Conservation (phyloP, 139 green algal genomes). For the Mychonastes homosphaera region DNA sequence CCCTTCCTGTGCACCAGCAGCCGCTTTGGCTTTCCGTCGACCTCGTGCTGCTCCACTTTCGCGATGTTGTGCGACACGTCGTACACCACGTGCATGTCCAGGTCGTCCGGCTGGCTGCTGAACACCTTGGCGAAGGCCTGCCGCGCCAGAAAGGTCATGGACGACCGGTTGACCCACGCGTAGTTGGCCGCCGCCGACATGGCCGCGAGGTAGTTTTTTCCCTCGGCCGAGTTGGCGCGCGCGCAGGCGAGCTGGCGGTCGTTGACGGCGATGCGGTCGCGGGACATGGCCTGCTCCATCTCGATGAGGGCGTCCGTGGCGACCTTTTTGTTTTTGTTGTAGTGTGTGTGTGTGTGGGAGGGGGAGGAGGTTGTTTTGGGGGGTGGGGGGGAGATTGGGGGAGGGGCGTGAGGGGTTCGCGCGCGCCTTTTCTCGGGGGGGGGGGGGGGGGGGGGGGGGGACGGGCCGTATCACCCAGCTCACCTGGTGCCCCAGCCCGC, state of each 20-base stretch:
- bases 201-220: constrained; percentile 72
- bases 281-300: constrained; percentile 76
- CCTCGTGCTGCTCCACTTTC: constrained; percentile 81
- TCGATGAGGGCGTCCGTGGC: constrained; percentile 73
- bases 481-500: constrained; percentile 78
- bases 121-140: constrained; percentile 79
- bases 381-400: not conserved
- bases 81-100: constrained; percentile 91
- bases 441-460: not conserved
- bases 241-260: constrained; percentile 83
- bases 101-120: constrained; percentile 55
- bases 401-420: not conserved
- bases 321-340: too few relatives aligned
- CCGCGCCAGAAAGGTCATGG: constrained; percentile 76
- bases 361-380: not conserved
- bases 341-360: too few relatives aligned
- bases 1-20: constrained; percentile 88
- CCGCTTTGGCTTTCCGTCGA: constrained; percentile 58
- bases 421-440: not conserved
- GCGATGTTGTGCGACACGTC: constrained; percentile 89
- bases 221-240: constrained; percentile 55
- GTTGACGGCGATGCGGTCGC: constrained; percentile 64
- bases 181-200: constrained; percentile 89
- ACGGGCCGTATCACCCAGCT: not conserved
- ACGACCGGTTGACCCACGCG: constrained; percentile 79